Conservation (phyloP, 805 yeast genomes). For the Pichia heedii region DNA sequence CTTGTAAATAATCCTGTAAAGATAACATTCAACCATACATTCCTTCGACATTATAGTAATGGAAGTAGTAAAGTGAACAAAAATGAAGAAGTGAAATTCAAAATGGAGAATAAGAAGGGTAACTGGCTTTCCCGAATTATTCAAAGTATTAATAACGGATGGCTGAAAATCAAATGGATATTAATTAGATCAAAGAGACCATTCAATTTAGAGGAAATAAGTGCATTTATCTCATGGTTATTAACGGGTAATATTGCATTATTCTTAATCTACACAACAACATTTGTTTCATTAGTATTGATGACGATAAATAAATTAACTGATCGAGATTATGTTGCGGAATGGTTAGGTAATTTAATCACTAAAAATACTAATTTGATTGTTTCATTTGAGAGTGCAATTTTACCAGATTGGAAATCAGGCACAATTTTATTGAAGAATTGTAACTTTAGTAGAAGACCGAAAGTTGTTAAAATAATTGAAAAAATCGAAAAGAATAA, state of each 20-base stretch:
- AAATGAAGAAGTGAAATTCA: no score
- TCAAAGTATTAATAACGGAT: not conserved
- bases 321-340: constrained; percentile 83
- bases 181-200: constrained; percentile 72
- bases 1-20: no score
- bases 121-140: not conserved
- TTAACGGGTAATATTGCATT: constrained; percentile 78
- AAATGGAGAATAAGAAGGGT: not conserved
- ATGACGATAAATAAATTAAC: constrained; percentile 74
- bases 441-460: constrained; percentile 80
- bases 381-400: constrained; percentile 87
- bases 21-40: not conserved
- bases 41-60: not conserved
- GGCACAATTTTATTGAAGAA: constrained; percentile 78
- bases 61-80: not conserved
- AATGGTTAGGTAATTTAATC: constrained; percentile 68
- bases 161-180: constrained; percentile 52
- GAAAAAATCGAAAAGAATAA: constrained; percentile 25
- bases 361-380: constrained; percentile 76
- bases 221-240: constrained; percentile 88
- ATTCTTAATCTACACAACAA: constrained; percentile 81
- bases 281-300: constrained; percentile 74
- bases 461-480: constrained; percentile 34
- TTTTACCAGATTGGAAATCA: constrained; percentile 88
- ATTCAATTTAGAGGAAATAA: constrained; percentile 83